Percentiles rank a stretch among this genome's conserved stretches.
Conservation (phyloP, 2,329 filamentous ascomycete species). For the Curvularia spicifera region DNA sequence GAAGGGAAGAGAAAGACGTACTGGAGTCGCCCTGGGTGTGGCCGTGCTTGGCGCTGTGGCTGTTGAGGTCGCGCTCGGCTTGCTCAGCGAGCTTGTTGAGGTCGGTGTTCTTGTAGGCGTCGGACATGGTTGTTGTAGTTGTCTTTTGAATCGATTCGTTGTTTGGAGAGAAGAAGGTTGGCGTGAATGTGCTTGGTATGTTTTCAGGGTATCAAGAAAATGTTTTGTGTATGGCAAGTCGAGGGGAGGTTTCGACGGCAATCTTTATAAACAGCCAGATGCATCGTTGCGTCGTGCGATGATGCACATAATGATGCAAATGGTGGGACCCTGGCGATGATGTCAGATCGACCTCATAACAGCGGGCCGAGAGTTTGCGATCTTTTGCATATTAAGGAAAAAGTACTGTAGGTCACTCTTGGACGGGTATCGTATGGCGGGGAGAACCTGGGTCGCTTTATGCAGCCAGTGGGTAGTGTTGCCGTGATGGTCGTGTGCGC, state of each 20-base stretch:
- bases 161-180: not conserved
- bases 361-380: slow-evolving; percentile 1
- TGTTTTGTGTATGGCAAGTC: not conserved
- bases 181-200: not conserved
- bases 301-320: slow-evolving; percentile 13
- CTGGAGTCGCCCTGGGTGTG: slow-evolving; percentile 47
- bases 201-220: not conserved
- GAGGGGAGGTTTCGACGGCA: not conserved
- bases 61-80: slow-evolving; percentile 58
- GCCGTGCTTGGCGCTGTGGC: slow-evolving; percentile 50
- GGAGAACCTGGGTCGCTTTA: not conserved
- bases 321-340: slow-evolving; percentile 20
- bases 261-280: not conserved
- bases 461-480: not conserved
- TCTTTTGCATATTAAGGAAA: not conserved
- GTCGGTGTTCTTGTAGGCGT: slow-evolving; percentile 51
- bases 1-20: slow-evolving; percentile 26
- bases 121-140: slow-evolving; percentile 49
- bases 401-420: not conserved
- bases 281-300: not conserved
- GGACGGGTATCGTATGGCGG: not conserved
- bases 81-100: slow-evolving; percentile 55
- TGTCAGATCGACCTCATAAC: slow-evolving; percentile 31
- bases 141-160: not conserved
- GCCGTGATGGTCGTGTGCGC: slow-evolving; percentile 2